Evolutionary conservation across 2,329 filamentous ascomycete genomes (phyloP), one percentile per base, ranked within the genome.

Genomic region (Neobulgaria alba): DNA sequence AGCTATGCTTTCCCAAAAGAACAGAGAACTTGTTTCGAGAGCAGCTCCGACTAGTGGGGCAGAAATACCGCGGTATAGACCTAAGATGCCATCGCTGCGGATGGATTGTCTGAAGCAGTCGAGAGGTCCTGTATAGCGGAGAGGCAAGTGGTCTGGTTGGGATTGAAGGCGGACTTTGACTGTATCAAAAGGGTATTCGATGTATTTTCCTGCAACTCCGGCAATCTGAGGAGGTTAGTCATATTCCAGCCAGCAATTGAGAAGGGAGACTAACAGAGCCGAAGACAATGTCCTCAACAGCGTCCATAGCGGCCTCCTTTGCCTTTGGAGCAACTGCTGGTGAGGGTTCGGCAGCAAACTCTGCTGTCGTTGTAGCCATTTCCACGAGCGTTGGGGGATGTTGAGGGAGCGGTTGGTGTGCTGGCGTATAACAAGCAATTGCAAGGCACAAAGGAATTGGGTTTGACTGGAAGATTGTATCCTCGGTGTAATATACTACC

Each of bases 171-270:
- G 85, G 45, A 98, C 92, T 67, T 98, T 98, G 62, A 98, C 82
- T 0, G 92, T 98, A 65, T 98, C 92, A 65, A 98, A 98, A 17
- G 92, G 92, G 61, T 95, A 98, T 63, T 98, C 92, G 59, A 98
- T 90, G 62, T 90, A 86, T 68, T 96, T 98, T 48, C 90, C 90
- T 26, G 86, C 80, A 45, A 93, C 77, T 46, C 92, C 92, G 41
- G 90, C 89, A 44, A 76, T 63, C 84, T 88, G 36, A 12, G 14
- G 20, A 33, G 17, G 29, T 35, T 34, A 38, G 32, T 43, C 21
- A 26, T 26, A 7, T 26, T 7, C 23, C 12, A 26, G 12, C 7
- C 12, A 31, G 20, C 26, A 26, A 14, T n/a, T 29, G 8, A 39
- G 20, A 33, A 39, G 29, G n/a, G 7, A 41, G 37, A 45, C 80